Evolutionary conservation across 345 rosid species (phyloP), one percentile per base, ranked within the genome.

Genomic region (Rhodomyrtus tomentosa): DNA sequence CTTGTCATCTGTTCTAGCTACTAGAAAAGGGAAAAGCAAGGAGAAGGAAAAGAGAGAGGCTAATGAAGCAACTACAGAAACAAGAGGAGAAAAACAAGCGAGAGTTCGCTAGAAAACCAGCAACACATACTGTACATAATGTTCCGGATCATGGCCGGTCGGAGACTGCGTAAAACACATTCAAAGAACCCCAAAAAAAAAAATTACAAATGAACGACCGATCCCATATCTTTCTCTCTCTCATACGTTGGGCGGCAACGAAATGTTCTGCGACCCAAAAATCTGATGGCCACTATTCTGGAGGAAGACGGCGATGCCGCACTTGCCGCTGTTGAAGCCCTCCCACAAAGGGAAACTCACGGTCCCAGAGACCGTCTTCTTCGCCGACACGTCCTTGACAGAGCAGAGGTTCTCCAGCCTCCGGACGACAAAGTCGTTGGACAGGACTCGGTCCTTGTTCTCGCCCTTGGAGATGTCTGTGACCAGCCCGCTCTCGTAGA

Each of bases 401-500:
- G 91, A 88, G 87, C 93, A 91, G 83, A 96, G 91, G 91, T 92
- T 96, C 85, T 93, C 96, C 8, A 96, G 91, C 91, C 85, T 93
- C 84, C 98, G 88, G 13, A 96, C 98, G 6, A 96, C 93, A 22
- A 87, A 92, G 90, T 95, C 98, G 82, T 94, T 95, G 29, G 97
- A 87, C 38, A 95, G 83, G 50, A 96, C 92, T 53, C 89, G 89
- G 18, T 93, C 97, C 90, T 92, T 92, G 92, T 95, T 96, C 85
- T 95, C 99, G 68, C 99, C 98, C 5, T 53, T 83, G 0, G 82
- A 89, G 56, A 95, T 91, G 89, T 94, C 91, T 5, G 88, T 95
- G 88, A 95, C 93, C 83, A 95, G 82, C 40, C 98, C 98, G 16
- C 62, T 92, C 86, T 96, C 98, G 55, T 96, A 94, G 20, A 96